phyloP scores from a whole-genome alignment of 495 filamentous ascomycete species.

The Aspergillus campestris region DNA sequence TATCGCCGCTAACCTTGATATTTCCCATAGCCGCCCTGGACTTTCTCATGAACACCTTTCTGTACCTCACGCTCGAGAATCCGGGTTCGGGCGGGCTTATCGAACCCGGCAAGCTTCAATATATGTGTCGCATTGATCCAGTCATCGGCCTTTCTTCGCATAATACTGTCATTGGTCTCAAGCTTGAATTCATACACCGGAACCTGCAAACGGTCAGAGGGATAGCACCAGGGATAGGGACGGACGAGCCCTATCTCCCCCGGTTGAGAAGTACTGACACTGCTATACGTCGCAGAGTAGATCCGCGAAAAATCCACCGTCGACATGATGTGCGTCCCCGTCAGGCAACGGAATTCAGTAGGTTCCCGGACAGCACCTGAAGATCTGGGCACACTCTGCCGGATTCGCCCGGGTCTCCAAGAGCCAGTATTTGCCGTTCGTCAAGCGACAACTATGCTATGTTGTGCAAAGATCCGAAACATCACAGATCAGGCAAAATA shows the following conservation, averaged over 20 bases:
- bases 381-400: conserved; percentile 7
- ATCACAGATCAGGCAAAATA: background rate
- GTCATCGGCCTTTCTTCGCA: conserved; percentile 80
- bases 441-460: conserved; percentile 6
- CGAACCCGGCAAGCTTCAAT: conserved; percentile 73
- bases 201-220: conserved; percentile 44
- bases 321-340: conserved; percentile 32
- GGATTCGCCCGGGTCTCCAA: conserved; percentile 3
- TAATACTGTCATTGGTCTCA: conserved; percentile 61
- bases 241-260: background rate
- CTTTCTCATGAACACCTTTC: conserved; percentile 91
- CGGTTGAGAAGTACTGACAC: conserved; percentile 50
- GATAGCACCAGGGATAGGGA: background rate
- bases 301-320: conserved; percentile 41
- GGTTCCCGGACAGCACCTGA: conserved; percentile 14
- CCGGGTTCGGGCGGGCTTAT: conserved; percentile 86
- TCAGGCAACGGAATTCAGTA: conserved; percentile 14
- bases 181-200: conserved; percentile 87
- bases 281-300: conserved; percentile 90
- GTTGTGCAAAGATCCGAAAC: background rate
- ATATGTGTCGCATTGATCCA: conserved; percentile 98
- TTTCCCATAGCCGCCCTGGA: conserved; percentile 97
- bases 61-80: conserved; percentile 96
- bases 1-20: conserved; percentile 63
- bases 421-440: conserved; percentile 1